Base-by-base conservation (phyloP, 306 rosid genomes). In the Mimosa pudica region DNA sequence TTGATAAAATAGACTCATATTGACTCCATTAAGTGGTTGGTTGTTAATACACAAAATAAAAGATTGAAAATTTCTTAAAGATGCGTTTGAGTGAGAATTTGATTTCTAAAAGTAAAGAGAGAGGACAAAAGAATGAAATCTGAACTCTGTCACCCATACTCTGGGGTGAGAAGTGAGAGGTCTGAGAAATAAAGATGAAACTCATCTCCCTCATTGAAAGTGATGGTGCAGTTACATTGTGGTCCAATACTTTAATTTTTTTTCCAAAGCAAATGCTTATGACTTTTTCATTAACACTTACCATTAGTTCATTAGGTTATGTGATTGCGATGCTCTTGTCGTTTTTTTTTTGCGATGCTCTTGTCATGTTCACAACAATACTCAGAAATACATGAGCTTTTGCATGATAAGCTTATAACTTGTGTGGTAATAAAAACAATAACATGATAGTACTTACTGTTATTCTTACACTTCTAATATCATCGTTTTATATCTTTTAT, bases 191-290 rank as follows among this genome's bases (percentile, higher is more conserved):
- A 70, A 20, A 10, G 70, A 30, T 36, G 30, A 70, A 10, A 57
- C 76, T 17, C 49, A 45, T 79, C 57, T 58, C 71, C 58, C 82
- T 60, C 77, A 35, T 63, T 38, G 51, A 46, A 70, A 70, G 71
- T n/a, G 77, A 45, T n/a, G 44, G 45, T 24, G 44, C 20, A 2
- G 0, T 68, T 68, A 9, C 4, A 44, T 36, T 44, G 76, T 55
- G 81, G 81, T 69, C 81, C 76, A 69, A 9, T 9, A 58, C 33
- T 18, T 8, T 4, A 7, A 42, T 68, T 67, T 10, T 18, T 74
- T 38, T 46, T 74, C 41, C 20, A 58, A 18, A 10, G 20, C 33
- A 75, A 46, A 41, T 42, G 73, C 32, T 44, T 13, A 30, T 30
- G 60, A 24, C 44, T 32, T 45, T 18, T 38, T 47, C 45, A 55